Evolutionary conservation across 2,329 filamentous ascomycete genomes (phyloP).

Genomic region (Penicillium brasilianum): DNA sequence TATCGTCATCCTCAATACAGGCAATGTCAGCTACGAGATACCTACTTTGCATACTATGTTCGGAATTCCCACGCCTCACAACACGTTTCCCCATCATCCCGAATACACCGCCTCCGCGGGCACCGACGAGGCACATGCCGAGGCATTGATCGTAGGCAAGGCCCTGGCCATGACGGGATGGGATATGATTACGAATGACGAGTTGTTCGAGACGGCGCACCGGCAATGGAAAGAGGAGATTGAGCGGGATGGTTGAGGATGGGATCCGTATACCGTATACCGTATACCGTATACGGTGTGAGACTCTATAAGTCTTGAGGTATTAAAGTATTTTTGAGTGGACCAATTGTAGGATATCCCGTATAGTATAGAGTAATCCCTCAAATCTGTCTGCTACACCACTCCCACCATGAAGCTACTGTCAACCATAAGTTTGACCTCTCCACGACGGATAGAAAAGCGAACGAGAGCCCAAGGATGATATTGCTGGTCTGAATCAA

Average conservation of each 20-base stretch:
- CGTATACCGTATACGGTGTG: background rate
- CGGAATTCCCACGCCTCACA: constrained; percentile 48
- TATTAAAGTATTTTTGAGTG: too few relatives aligned
- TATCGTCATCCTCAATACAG: constrained; percentile 31
- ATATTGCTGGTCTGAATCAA: too few relatives aligned
- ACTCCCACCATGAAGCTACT: too few relatives aligned
- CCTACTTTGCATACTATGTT: constrained; percentile 58
- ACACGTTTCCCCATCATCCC: constrained; percentile 43
- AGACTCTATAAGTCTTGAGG: too few relatives aligned
- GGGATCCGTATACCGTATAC: background rate
- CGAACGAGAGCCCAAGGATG: background rate
- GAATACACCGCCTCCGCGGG: constrained; percentile 54
- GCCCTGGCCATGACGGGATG: constrained; percentile 50
- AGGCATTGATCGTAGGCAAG: constrained; percentile 53
- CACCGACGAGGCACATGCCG: constrained; percentile 47
- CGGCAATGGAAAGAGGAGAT: constrained; percentile 35
- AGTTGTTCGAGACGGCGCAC: constrained; percentile 31
- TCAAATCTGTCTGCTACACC: too few relatives aligned
- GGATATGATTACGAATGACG: constrained; percentile 38
- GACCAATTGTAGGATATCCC: too few relatives aligned
- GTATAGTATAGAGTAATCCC: too few relatives aligned
- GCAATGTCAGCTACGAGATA: constrained; percentile 56
- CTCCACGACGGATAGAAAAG: too few relatives aligned
- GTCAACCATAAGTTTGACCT: background rate
- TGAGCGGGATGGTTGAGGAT: constrained; percentile 18